Base-by-base conservation (phyloP, 352 stramenopile species). In the Saprolegnia diclina region DNA sequence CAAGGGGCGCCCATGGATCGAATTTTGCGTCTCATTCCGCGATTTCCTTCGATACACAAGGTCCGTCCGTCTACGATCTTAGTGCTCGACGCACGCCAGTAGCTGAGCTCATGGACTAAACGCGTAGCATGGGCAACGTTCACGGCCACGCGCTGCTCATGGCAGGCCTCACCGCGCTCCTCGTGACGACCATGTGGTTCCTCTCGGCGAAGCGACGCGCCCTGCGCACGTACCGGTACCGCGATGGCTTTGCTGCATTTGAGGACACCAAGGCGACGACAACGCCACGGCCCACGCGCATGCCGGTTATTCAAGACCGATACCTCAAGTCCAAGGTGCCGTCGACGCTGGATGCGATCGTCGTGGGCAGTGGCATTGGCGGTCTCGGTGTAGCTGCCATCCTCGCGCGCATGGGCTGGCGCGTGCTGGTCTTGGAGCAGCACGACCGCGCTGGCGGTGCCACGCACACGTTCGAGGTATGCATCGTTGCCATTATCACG, bases 361-460 rank as follows among this genome's bases (percentile, higher is more conserved):
- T 79, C 22, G 76, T 79, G 26, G 74, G 74, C 26, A 76, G 64
- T 35, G 74, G 74, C 44, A 73, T 76, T 59, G 73, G 74, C 26
- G 74, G 74, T 32, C 53, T 77, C 16, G 72, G 38, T 7, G 78
- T 71, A 53, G 72, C 46, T 10, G 74, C 73, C 1, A 76, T 70
- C n/a, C 50, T 79, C 7, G 19, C 73, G 14, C 42, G 71, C 26
- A 56, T 73, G 26, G 74, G 74, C 21, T 57, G 69, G 45, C 56
- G 72, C 24, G 74, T 79, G n/a, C 59, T 79, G 6, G 72, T 79
- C 14, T 50, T 79, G 29, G 74, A 79, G 45, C 73, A 79, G 50
- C 74, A 79, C 54, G 71, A 74, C 7, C 48, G 72, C 46, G 74
- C 73, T 40, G 74, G 74, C 29, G 74, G 74, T 40, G 69, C 73